Evolutionary conservation across 2,329 filamentous ascomycete genomes (phyloP).

Genomic region (Penicillium griseofulvum): DNA sequence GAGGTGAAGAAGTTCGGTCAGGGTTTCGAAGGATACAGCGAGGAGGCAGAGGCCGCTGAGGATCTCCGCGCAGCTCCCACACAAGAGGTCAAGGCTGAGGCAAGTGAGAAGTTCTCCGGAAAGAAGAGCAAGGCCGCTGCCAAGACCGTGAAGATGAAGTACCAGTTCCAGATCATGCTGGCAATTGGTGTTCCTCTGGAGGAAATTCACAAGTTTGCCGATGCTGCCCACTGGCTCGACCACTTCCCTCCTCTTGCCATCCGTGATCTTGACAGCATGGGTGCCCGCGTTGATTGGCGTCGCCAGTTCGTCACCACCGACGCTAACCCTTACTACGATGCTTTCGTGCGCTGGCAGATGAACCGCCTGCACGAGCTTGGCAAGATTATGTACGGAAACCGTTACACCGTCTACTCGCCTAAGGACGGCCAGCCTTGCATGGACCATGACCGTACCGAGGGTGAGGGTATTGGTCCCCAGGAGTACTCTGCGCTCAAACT

Average conservation of each 20-base stretch:
- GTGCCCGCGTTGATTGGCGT: constrained; percentile 88
- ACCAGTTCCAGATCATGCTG: constrained; percentile 93
- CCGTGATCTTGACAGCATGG: constrained; percentile 78
- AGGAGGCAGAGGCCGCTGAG: constrained; percentile 56
- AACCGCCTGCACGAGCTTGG: constrained; percentile 81
- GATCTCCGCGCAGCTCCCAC: constrained; percentile 58
- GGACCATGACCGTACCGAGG: constrained; percentile 79
- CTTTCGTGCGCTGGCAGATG: constrained; percentile 97
- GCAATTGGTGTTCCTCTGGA: constrained; percentile 81
- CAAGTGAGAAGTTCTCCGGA: constrained; percentile 78
- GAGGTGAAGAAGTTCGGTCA: constrained; percentile 87
- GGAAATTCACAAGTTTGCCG: constrained; percentile 90
- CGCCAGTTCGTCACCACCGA: constrained; percentile 92
- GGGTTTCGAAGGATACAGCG: constrained; percentile 75
- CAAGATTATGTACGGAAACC: constrained; percentile 90
- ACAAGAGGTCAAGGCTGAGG: constrained; percentile 70
- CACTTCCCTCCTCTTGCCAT: constrained; percentile 80
- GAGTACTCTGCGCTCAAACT: constrained; percentile 93
- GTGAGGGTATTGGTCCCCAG: constrained; percentile 79
- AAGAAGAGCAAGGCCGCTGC: constrained; percentile 90
- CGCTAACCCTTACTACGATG: constrained; percentile 93
- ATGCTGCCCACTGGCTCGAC: constrained; percentile 87
- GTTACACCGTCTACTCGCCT: constrained; percentile 89
- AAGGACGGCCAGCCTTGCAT: constrained; percentile 87
- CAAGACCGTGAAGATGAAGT: constrained; percentile 90